Evolutionary conservation across 2,329 filamentous ascomycete species (phyloP).

Genomic region (Hymenoscyphus occultus): DNA sequence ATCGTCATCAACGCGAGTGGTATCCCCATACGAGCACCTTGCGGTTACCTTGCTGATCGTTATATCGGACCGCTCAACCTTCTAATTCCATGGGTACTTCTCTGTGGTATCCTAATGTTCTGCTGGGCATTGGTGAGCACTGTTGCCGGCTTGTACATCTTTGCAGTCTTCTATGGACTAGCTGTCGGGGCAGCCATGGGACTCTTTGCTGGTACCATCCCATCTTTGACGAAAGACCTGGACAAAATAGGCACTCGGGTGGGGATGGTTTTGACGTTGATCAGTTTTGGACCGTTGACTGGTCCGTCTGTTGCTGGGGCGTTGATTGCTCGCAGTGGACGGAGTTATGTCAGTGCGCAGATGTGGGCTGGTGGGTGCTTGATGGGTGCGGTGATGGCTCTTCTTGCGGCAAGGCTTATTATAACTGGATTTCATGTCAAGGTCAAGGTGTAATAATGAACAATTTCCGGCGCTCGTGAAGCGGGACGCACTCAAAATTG

Average conservation of each 20-base stretch:
- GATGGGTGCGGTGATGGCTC: background rate
- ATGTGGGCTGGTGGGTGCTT: slow-evolving; percentile 9
- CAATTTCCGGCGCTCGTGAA: too few relatives aligned
- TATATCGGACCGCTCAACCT: slow-evolving; percentile 32
- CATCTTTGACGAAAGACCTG: slow-evolving; percentile 12
- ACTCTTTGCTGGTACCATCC: slow-evolving; percentile 12
- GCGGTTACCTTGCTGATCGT: slow-evolving; percentile 32
- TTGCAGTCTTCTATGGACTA: slow-evolving; percentile 30
- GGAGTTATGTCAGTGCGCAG: slow-evolving; percentile 16
- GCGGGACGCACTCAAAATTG: too few relatives aligned
- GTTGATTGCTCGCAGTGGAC: background rate
- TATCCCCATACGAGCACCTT: slow-evolving; percentile 28
- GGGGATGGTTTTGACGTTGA: slow-evolving; percentile 15
- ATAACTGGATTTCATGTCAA: background rate
- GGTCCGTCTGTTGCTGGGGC: slow-evolving; percentile 14
- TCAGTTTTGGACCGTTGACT: slow-evolving; percentile 14
- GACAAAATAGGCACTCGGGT: slow-evolving; percentile 15
- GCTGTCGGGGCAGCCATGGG: slow-evolving; percentile 23
- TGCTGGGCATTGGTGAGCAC: slow-evolving; percentile 29
- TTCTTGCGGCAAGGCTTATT: background rate
- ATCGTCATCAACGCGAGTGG: slow-evolving; percentile 23
- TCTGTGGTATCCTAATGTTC: slow-evolving; percentile 26
- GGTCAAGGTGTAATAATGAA: background rate
- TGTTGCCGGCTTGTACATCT: slow-evolving; percentile 32
- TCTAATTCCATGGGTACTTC: slow-evolving; percentile 22